A percentile compares a stretch with the other conserved stretches of the same genome.
These are phyloP conservation scores for Saraca asoca DNA, from an alignment of 331 rosid species.

Conservation along the genomic window DNA sequence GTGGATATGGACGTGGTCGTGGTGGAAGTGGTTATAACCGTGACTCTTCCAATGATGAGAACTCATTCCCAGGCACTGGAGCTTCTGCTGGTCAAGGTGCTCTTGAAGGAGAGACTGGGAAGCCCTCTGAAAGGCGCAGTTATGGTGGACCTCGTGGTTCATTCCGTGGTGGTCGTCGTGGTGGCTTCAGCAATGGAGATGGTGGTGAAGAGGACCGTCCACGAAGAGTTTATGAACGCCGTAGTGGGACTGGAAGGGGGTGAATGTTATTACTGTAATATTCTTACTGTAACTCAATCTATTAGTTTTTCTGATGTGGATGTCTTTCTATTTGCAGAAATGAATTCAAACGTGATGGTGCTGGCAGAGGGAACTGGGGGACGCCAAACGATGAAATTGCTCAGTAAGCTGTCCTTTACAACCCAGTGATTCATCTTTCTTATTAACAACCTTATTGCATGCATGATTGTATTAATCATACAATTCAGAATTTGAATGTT, in stretches of 20 bases:
- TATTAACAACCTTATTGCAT: background rate
- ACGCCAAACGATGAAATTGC: slow-evolving; percentile 62
- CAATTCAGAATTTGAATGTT: no score
- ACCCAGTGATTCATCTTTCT: background rate
- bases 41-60: slow-evolving; percentile 62
- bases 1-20: slow-evolving; percentile 67
- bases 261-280: slow-evolving; percentile 19
- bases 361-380: slow-evolving; percentile 97
- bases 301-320: slow-evolving; percentile 6
- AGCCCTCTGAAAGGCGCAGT: slow-evolving; percentile 60
- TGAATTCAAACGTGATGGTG: slow-evolving; percentile 78
- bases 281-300: background rate
- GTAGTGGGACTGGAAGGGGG: slow-evolving; percentile 96
- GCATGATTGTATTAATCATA: background rate
- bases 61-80: slow-evolving; percentile 46
- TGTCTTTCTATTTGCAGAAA: slow-evolving; percentile 44
- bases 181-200: slow-evolving; percentile 77
- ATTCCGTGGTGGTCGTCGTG: slow-evolving; percentile 77
- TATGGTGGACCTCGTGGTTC: slow-evolving; percentile 66
- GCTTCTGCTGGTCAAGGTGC: slow-evolving; percentile 53
- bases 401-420: slow-evolving; percentile 49
- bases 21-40: slow-evolving; percentile 60
- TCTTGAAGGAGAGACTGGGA: slow-evolving; percentile 64
- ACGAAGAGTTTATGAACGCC: slow-evolving; percentile 71
- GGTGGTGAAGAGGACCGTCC: slow-evolving; percentile 76